Conservation (phyloP, 768 basidiomycete genomes). For the Tulasnella sp. region DNA sequence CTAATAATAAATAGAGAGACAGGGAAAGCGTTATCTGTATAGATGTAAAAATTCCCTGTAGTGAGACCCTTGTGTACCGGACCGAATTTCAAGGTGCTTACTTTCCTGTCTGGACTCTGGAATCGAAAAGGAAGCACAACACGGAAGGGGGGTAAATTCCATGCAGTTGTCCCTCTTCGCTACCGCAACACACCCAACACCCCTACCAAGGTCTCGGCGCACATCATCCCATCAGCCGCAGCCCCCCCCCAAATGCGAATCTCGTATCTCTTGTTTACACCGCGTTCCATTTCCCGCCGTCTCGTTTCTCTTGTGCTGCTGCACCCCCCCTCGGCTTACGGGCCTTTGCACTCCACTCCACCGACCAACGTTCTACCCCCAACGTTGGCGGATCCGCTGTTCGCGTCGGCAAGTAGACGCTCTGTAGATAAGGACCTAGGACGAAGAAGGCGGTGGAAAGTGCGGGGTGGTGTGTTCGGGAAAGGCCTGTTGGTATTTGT, state of each 20-base stretch:
- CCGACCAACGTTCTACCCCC: background rate
- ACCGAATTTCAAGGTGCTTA: background rate
- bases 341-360: background rate
- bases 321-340: background rate
- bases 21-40: background rate
- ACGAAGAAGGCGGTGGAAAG: background rate
- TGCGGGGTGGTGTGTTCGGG: background rate
- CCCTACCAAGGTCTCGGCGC: background rate
- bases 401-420: background rate
- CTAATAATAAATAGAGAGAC: no score
- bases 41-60: background rate
- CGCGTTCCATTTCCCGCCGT: no score
- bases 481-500: background rate
- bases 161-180: background rate
- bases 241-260: background rate
- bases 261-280: constrained; percentile 1
- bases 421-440: background rate
- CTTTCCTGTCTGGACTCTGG: background rate
- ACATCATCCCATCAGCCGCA: background rate
- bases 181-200: background rate
- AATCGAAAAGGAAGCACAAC: background rate
- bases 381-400: background rate
- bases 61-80: background rate
- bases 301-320: background rate
- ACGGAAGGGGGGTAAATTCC: background rate